Percentiles rank a stretch among this genome's conserved stretches.
phyloP scores from a whole-genome alignment of 768 basidiomycete species.

The Coprinopsis cinerea region DNA sequence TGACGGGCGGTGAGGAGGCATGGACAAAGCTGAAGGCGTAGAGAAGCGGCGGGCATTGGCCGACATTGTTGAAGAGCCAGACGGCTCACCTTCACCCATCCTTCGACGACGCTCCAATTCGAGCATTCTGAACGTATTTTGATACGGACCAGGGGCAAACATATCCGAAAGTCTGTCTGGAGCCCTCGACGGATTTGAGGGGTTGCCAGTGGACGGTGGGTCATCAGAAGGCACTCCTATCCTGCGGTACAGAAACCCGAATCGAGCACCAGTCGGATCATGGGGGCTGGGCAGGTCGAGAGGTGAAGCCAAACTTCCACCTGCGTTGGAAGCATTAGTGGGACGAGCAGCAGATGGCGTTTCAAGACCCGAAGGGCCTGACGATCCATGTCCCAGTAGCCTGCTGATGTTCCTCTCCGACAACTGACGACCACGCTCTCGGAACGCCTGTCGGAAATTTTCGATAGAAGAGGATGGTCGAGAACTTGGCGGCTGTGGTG shows the following conservation, averaged over 20 bases:
- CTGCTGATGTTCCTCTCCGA: neutral
- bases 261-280: too few species aligned
- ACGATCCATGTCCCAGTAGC: neutral
- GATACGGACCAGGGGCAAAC: slow-evolving; percentile 9
- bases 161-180: neutral
- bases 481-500: neutral
- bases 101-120: slow-evolving; percentile 1
- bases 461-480: neutral
- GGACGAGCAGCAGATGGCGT: neutral
- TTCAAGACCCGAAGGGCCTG: neutral
- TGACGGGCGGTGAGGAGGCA: too few species aligned
- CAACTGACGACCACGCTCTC: neutral
- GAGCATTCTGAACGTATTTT: slow-evolving; percentile 5
- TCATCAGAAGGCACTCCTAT: neutral
- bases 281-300: too few species aligned
- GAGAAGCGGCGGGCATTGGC: neutral
- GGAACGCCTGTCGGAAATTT: neutral
- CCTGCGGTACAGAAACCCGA: too few species aligned
- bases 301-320: too few species aligned
- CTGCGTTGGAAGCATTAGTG: too few species aligned
- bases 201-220: neutral
- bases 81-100: neutral
- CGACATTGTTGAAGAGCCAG: neutral
- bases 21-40: too few species aligned
- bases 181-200: neutral